These are phyloP conservation scores for Thraustotheca clavata DNA, from an alignment of 352 stramenopile species.

Conservation along the genomic window DNA sequence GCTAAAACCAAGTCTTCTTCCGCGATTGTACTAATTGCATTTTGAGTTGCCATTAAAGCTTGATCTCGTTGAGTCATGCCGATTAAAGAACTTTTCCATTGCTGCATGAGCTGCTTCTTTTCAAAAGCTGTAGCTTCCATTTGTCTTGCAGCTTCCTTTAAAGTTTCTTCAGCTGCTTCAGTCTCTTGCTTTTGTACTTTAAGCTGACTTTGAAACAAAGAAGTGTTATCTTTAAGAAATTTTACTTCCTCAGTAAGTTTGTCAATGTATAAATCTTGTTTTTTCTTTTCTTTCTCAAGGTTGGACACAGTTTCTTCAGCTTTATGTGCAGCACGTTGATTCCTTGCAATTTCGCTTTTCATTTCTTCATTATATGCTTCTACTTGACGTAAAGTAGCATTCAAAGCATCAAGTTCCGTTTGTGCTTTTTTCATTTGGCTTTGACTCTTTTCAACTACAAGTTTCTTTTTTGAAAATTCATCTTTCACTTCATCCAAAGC, in stretches of 20 bases:
- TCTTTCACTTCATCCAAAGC: conserved; percentile 64
- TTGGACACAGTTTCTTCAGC: conserved; percentile 87
- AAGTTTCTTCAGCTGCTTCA: conserved; percentile 71
- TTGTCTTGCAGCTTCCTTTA: conserved; percentile 79
- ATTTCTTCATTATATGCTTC: conserved; percentile 93
- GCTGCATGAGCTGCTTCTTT: conserved; percentile 92
- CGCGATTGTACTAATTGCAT: conserved; percentile 63
- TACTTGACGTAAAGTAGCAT: conserved; percentile 77
- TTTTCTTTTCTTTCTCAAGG: conserved; percentile 91
- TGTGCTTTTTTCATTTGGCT: conserved; percentile 77
- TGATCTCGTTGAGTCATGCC: conserved; percentile 87
- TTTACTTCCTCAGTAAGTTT: conserved; percentile 86
- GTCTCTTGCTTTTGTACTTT: conserved; percentile 82
- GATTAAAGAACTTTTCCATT: conserved; percentile 93
- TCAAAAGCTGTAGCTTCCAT: conserved; percentile 92
- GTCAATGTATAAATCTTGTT: conserved; percentile 94
- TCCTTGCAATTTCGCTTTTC: conserved; percentile 90
- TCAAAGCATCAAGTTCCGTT: conserved; percentile 81
- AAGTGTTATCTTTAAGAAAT: conserved; percentile 79
- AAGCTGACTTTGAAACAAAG: conserved; percentile 67
- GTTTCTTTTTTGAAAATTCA: conserved; percentile 48
- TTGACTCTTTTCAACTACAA: conserved; percentile 44
- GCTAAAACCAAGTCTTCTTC: conserved; percentile 79
- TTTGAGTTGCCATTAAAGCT: conserved; percentile 83
- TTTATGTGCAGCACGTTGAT: conserved; percentile 89